phyloP scores from a whole-genome alignment of 176 grass and related monocot genomes.

The Urochloa ruziziensis region DNA sequence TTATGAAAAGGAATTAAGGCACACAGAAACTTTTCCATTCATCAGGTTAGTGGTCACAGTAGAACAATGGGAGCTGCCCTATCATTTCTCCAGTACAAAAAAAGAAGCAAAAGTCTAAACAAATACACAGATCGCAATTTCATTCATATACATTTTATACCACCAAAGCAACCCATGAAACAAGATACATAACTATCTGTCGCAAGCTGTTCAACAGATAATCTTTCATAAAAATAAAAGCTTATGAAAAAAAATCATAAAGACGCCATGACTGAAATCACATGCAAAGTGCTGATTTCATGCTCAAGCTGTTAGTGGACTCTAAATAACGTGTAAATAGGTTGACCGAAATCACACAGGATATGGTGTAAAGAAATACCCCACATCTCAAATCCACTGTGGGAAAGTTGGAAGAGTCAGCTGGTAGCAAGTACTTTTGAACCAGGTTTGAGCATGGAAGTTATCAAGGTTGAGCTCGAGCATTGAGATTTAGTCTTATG shows the following conservation, averaged over 20 bases:
- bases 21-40: neutral
- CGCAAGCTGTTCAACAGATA: neutral
- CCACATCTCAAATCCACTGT: neutral
- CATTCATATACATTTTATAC: neutral
- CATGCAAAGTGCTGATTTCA: neutral
- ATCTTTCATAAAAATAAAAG: neutral
- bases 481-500: neutral
- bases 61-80: neutral
- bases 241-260: neutral
- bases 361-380: neutral
- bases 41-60: neutral
- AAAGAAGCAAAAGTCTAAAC: neutral
- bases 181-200: neutral
- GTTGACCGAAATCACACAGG: neutral
- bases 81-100: neutral
- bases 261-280: too few species aligned
- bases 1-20: too few species aligned
- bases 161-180: neutral
- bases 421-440: neutral
- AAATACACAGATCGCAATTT: neutral
- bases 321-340: neutral
- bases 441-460: neutral
- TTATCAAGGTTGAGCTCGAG: neutral
- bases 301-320: neutral
- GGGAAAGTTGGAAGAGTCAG: neutral